Conservation (phyloP, 1,284 basidiomycete species). For the Moesziomyces antarcticus region DNA sequence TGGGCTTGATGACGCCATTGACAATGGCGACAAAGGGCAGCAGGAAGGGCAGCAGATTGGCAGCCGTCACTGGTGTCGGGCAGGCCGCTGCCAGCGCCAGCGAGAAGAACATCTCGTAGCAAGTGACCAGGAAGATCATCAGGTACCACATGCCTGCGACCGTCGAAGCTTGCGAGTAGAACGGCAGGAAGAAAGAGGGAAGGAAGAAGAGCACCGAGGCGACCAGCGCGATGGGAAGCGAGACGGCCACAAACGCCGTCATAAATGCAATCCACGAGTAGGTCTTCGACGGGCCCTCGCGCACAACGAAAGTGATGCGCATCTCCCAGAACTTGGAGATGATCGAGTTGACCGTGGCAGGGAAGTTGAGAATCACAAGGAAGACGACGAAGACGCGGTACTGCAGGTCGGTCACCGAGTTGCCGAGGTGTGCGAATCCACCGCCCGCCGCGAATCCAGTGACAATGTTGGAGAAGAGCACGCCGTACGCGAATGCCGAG, state of each 20-base stretch:
- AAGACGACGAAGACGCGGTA: constrained; percentile 46
- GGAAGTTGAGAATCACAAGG: constrained; percentile 54
- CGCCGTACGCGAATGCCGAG: constrained; percentile 81
- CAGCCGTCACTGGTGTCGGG: constrained; percentile 60
- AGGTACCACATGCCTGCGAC: constrained; percentile 61
- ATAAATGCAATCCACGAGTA: constrained; percentile 56
- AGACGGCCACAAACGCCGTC: constrained; percentile 48
- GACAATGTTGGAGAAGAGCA: constrained; percentile 72
- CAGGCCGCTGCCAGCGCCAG: constrained; percentile 60
- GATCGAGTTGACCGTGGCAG: constrained; percentile 54
- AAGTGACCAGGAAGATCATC: constrained; percentile 52
- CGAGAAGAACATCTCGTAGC: constrained; percentile 61
- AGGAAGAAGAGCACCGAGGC: constrained; percentile 64
- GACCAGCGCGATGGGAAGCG: constrained; percentile 56
- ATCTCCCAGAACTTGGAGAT: constrained; percentile 59
- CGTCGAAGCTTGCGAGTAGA: constrained; percentile 41
- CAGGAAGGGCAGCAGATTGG: constrained; percentile 64
- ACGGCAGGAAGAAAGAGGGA: constrained; percentile 60
- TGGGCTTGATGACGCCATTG: constrained; percentile 64
- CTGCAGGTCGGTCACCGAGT: constrained; percentile 32
- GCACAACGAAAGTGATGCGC: constrained; percentile 50
- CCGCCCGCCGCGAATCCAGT: constrained; percentile 63
- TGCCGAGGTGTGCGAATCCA: constrained; percentile 44
- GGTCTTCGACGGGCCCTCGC: constrained; percentile 53
- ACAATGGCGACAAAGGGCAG: constrained; percentile 68